These are phyloP conservation scores for Aurinia saxatilis DNA, from an alignment of 345 rosid genomes.

Conservation along the genomic window DNA sequence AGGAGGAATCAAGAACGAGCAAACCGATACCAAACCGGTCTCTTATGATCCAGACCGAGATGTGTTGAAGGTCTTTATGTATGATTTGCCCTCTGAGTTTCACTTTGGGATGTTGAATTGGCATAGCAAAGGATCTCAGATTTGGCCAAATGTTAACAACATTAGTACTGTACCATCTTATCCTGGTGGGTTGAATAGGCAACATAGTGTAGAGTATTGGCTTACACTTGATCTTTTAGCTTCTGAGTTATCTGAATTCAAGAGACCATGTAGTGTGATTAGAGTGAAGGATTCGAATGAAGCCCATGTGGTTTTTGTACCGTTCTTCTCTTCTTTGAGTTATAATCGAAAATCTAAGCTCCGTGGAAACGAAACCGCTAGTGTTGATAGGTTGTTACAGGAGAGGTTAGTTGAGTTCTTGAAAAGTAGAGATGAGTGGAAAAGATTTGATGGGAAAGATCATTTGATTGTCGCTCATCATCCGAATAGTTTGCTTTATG, in stretches of 20 bases:
- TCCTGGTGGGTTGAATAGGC: slow-evolving; percentile 81
- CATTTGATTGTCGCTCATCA: slow-evolving; percentile 75
- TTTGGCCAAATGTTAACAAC: slow-evolving; percentile 60
- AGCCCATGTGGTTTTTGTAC: slow-evolving; percentile 92
- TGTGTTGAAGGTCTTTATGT: slow-evolving; percentile 68
- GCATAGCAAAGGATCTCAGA: slow-evolving; percentile 43
- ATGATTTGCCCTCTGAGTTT: slow-evolving; percentile 73
- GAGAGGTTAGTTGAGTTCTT: slow-evolving; percentile 47
- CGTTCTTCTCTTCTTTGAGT: slow-evolving; percentile 79
- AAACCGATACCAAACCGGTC: slow-evolving; percentile 15
- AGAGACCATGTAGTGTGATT: slow-evolving; percentile 46
- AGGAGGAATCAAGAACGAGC: slow-evolving; percentile 31
- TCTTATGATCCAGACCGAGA: slow-evolving; percentile 29
- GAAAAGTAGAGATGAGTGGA: slow-evolving; percentile 50
- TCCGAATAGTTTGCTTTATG: slow-evolving; percentile 74
- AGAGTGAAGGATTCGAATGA: slow-evolving; percentile 56
- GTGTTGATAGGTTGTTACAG: slow-evolving; percentile 61
- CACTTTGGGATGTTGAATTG: slow-evolving; percentile 84
- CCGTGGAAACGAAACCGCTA: slow-evolving; percentile 43
- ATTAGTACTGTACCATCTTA: slow-evolving; percentile 42
- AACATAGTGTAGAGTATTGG: slow-evolving; percentile 96
- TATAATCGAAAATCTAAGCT: slow-evolving; percentile 67
- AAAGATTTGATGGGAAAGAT: slow-evolving; percentile 48
- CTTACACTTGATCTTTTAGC: slow-evolving; percentile 80
- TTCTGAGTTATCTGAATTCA: slow-evolving; percentile 37